Evolutionary conservation across 345 rosid genomes (phyloP).

Genomic region (Erysimum cheiranthoides): DNA sequence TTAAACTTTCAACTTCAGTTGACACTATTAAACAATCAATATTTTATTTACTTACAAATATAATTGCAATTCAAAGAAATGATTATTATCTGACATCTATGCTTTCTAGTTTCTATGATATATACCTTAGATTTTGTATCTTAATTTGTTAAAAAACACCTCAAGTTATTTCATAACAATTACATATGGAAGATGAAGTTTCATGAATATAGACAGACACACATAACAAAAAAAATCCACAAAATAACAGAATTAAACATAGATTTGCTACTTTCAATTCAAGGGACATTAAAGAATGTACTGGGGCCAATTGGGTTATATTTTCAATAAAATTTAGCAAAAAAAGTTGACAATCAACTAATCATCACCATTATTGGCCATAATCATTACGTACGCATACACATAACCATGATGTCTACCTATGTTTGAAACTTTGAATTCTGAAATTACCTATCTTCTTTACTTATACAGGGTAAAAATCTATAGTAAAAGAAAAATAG

Average conservation of each 20-base stretch:
- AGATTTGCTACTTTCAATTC: not conserved
- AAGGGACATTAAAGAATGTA: slow-evolving; percentile 18
- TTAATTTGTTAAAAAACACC: not conserved
- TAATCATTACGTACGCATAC: slow-evolving; percentile 21
- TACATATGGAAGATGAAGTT: not conserved
- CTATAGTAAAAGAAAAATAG: not conserved
- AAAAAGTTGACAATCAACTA: slow-evolving; percentile 28
- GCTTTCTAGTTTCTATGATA: not conserved
- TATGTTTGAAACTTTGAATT: not conserved
- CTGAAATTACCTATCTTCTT: not conserved
- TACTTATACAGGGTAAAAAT: not conserved
- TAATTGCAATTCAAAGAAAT: not conserved
- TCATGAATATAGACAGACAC: not conserved
- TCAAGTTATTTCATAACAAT: not conserved
- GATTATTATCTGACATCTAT: not conserved
- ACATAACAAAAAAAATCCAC: not conserved
- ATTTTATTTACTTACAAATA: not conserved
- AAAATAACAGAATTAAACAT: not conserved
- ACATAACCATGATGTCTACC: slow-evolving; percentile 18
- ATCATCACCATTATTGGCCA: slow-evolving; percentile 34
- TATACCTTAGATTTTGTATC: not conserved
- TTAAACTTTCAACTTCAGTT: not conserved
- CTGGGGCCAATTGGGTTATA: slow-evolving; percentile 3
- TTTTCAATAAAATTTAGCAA: not conserved
- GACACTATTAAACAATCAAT: not conserved